Percentiles rank a stretch among this genome's conserved stretches.
Conservation (phyloP, 2,329 filamentous ascomycete genomes). For the Myriangium duriaei region DNA sequence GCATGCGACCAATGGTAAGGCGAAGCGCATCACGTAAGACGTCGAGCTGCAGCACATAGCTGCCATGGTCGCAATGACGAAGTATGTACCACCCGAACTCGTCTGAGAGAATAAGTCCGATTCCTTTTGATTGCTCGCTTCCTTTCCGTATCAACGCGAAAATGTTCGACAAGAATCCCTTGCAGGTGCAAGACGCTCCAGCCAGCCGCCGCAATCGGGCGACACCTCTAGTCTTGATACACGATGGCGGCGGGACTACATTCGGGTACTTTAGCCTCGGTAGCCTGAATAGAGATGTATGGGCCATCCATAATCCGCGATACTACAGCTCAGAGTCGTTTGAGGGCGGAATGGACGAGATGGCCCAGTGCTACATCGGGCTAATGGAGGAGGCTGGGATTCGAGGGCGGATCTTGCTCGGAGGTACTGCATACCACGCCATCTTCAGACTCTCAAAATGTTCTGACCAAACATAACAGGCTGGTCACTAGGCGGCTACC, state of each 20-base stretch:
- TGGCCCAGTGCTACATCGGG: conserved; percentile 40
- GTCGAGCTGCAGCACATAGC: not conserved
- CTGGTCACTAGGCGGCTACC: conserved; percentile 12
- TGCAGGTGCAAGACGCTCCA: conserved; percentile 1
- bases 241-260: conserved; percentile 50
- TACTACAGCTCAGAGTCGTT: conserved; percentile 38
- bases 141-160: not conserved
- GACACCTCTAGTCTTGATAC: conserved; percentile 41
- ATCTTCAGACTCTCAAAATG: not conserved
- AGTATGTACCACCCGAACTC: no score
- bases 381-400: conserved; percentile 32
- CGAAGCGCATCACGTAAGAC: conserved; percentile 1
- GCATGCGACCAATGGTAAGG: no score
- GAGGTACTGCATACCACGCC: conserved; percentile 7
- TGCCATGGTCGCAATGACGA: not conserved
- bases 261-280: conserved; percentile 46
- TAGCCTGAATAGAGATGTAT: conserved; percentile 36
- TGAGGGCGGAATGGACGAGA: conserved; percentile 41
- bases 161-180: conserved; percentile 1
- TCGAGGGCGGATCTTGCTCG: conserved; percentile 26
- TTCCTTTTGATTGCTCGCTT: no score
- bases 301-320: conserved; percentile 43
- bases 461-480: no score
- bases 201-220: not conserved
- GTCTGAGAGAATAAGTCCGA: no score